A percentile compares a stretch with the other conserved stretches of the same genome.
These are phyloP conservation scores for Chlamydomonas asymmetrica DNA, from an alignment of 139 green algal genomes.

Conservation along the genomic window DNA sequence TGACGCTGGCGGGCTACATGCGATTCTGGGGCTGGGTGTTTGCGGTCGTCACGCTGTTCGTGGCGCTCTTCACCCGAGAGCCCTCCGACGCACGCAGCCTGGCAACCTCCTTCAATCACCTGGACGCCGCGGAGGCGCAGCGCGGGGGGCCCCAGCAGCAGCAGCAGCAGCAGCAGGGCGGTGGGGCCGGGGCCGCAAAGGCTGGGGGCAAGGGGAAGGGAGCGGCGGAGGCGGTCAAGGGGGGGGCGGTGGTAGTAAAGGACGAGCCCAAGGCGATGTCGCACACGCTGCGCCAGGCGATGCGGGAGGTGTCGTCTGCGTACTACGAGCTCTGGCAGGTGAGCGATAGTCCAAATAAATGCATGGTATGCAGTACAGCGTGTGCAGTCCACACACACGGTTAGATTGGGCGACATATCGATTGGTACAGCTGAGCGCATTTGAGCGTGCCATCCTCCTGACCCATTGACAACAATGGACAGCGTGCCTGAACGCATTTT, in stretches of 20 bases:
- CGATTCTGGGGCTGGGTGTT: constrained; percentile 85
- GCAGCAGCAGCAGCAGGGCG: background rate
- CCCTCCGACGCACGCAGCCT: no score
- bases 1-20: constrained; percentile 80
- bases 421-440: no score
- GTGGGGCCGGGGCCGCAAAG: background rate
- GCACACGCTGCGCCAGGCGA: background rate
- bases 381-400: no score
- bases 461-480: no score
- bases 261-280: background rate
- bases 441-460: no score
- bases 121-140: background rate
- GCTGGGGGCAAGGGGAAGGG: background rate
- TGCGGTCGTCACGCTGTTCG: constrained; percentile 57
- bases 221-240: background rate
- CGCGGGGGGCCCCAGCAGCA: background rate
- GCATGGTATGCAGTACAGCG: no score
- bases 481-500: no score
- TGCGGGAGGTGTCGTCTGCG: constrained; percentile 32
- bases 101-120: no score
- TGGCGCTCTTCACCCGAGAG: constrained; percentile 66
- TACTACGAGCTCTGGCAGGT: constrained; percentile 58
- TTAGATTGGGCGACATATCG: no score
- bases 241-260: background rate
- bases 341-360: no score